Base-by-base conservation (phyloP, 2,329 filamentous ascomycete species). In the Ambrosiella beaveri region DNA sequence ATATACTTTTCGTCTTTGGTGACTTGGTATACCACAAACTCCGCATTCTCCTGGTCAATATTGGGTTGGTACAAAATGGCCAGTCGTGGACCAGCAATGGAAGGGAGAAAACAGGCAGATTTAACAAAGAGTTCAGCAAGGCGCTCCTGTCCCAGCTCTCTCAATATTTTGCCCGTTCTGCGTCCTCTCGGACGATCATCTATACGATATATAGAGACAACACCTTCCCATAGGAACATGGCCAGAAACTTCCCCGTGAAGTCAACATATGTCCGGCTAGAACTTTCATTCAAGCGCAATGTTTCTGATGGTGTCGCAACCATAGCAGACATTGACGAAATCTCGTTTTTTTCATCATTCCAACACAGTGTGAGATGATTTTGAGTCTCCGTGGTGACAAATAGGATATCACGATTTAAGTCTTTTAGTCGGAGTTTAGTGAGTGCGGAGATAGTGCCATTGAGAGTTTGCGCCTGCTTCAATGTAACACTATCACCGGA, bases 361-460 rank as follows among this genome's bases (percentile, higher is more conserved):
- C 93, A 98, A 13, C 78, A 82, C 17, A 95, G 70, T 1, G 88
- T 95, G 69, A 97, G 95, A 71, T 95, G 97, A 65, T 89, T 84
- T 64, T 87, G 86, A 58, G 86, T 82, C 67, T 95, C 86, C 52
- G 93, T 98, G 54, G 89, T 91, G 59, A 98, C 79, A 67, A 98
- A 95, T 61, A 98, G 79, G 62, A 96, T 81, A 64, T 97, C 89
- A 53, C 83, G 88, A 4, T 76, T 71, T 36, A 84, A 82, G 64
- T 87, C 80, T 54, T 81, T 80, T 5, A 90, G 88, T 35, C 82
- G 82, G 53, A 98, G 75, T 65, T 82, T 84, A 65, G 93, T 80
- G 12, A 96, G 78, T 75, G 96, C 87, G 7, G 86, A 84, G 64
- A 97, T 83, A 63, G 85, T 87, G 67, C 91, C 93, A 68, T 91